A percentile compares a stretch with the other conserved stretches of the same genome.
These are phyloP conservation scores for Penicillium crustosum DNA, from an alignment of 2,329 filamentous ascomycete genomes.

Conservation along the genomic window DNA sequence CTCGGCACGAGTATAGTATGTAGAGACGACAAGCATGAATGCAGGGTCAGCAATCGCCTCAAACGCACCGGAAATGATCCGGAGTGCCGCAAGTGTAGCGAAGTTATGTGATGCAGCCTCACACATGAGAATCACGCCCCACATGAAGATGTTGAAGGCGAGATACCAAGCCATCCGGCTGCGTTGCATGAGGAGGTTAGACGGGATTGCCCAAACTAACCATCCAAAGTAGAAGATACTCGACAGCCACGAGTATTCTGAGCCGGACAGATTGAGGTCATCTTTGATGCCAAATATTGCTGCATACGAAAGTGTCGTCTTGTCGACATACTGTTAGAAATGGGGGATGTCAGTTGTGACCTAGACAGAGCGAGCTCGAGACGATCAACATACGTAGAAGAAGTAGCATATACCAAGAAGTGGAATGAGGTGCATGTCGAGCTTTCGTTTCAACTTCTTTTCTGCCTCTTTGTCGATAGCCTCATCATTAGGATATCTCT, in stretches of 20 bases:
- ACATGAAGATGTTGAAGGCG: conserved; percentile 42
- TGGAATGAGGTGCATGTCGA: neutral
- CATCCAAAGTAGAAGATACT: conserved; percentile 47
- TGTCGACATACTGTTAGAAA: neutral
- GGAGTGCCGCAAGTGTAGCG: neutral
- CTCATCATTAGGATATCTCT: neutral
- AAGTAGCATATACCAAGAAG: neutral
- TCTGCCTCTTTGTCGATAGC: neutral
- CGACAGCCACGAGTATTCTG: conserved; percentile 42
- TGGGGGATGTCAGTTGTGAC: neutral
- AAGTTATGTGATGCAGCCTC: conserved; percentile 51
- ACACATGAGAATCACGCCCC: conserved; percentile 41
- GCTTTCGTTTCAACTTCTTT: neutral
- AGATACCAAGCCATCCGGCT: conserved; percentile 37
- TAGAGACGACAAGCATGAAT: conserved; percentile 54
- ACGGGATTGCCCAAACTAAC: conserved; percentile 22
- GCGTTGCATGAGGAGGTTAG: neutral
- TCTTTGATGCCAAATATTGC: neutral
- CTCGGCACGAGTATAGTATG: conserved; percentile 23
- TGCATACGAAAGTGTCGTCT: neutral
- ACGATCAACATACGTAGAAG: conserved; percentile 16
- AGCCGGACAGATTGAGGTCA: conserved; percentile 26
- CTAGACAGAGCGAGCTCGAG: neutral
- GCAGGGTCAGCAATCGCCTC: conserved; percentile 44
- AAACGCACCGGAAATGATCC: neutral